A percentile compares a stretch with the other conserved stretches of the same genome.
Evolutionary conservation across 2,329 filamentous ascomycete genomes (phyloP).

Genomic region (Neonectria neomacrospora): DNA sequence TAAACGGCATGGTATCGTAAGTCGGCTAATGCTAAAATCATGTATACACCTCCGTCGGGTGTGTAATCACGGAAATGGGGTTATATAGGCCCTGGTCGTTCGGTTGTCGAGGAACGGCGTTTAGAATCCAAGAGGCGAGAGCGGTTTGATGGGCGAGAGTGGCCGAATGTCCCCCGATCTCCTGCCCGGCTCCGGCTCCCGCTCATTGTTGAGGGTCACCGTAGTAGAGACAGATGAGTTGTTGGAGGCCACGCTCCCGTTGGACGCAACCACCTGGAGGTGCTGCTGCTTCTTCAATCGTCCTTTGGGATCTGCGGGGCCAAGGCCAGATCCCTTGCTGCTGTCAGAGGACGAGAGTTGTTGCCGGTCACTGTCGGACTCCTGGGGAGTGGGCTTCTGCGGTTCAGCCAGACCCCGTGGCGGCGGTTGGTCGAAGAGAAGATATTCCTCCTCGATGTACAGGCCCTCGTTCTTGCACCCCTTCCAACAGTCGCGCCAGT

Average conservation of each 20-base stretch:
- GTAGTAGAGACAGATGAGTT: conserved; percentile 58
- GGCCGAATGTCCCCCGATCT: conserved; percentile 61
- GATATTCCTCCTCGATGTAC: conserved; percentile 77
- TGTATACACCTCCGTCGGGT: conserved; percentile 28
- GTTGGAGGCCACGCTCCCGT: conserved; percentile 57
- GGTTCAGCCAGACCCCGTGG: conserved; percentile 60
- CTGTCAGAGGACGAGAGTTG: conserved; percentile 71
- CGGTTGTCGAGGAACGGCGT: conserved; percentile 23
- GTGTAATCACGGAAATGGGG: conserved; percentile 21
- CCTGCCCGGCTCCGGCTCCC: conserved; percentile 45
- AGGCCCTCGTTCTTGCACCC: conserved; percentile 91
- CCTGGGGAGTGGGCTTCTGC: conserved; percentile 44
- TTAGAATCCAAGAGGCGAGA: conserved; percentile 71
- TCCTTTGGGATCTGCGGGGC: conserved; percentile 36
- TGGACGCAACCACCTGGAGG: conserved; percentile 53
- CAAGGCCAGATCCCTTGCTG: conserved; percentile 60
- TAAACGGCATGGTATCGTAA: conserved; percentile 52
- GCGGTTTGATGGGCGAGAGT: conserved; percentile 73
- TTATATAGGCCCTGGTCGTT: conserved; percentile 16
- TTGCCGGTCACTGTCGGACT: conserved; percentile 37
- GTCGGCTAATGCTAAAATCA: conserved; percentile 37
- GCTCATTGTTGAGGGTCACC: conserved; percentile 58
- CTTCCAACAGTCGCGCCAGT: conserved; percentile 98
- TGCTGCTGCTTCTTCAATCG: conserved; percentile 60
- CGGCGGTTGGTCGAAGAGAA: conserved; percentile 67